phyloP scores from a whole-genome alignment of 495 filamentous ascomycete genomes.

The Aspergillus sclerotioniger region DNA sequence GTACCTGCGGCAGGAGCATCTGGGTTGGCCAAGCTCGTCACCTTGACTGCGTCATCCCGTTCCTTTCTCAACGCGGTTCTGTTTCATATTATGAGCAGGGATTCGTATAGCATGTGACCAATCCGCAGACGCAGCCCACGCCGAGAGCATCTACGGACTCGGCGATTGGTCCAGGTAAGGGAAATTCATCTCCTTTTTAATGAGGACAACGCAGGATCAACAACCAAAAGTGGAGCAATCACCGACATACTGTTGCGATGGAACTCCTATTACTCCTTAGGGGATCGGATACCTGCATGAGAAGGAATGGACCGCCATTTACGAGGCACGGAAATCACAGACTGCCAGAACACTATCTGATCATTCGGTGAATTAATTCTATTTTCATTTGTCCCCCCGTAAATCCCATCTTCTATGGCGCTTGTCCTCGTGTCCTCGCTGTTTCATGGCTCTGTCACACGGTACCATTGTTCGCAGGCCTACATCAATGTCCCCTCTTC shows the following conservation, averaged over 20 bases:
- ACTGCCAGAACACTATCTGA: constrained; percentile 11
- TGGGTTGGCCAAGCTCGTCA: constrained; percentile 4
- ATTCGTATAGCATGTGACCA: constrained; percentile 16
- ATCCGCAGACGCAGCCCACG: constrained; percentile 6
- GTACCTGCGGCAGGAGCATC: background rate
- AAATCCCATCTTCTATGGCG: background rate
- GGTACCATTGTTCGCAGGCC: background rate
- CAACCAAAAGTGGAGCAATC: constrained; percentile 16
- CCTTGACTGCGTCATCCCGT: constrained; percentile 10
- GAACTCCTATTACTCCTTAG: background rate
- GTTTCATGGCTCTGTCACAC: background rate
- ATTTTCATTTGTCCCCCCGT: background rate
- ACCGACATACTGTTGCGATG: constrained; percentile 8
- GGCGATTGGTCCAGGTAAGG: constrained; percentile 13
- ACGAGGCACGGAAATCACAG: constrained; percentile 5
- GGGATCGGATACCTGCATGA: constrained; percentile 14
- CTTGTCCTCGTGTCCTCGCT: background rate
- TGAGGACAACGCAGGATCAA: constrained; percentile 5
- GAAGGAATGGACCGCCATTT: background rate
- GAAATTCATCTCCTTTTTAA: constrained; percentile 3
- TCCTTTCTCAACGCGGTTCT: constrained; percentile 3
- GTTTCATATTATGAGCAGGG: constrained; percentile 19
- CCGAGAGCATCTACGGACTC: background rate
- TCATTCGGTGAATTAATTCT: constrained; percentile 1
- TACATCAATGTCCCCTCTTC: background rate